Conservation (phyloP, 2,329 filamentous ascomycete species). For the Cladorrhinum sp. region DNA sequence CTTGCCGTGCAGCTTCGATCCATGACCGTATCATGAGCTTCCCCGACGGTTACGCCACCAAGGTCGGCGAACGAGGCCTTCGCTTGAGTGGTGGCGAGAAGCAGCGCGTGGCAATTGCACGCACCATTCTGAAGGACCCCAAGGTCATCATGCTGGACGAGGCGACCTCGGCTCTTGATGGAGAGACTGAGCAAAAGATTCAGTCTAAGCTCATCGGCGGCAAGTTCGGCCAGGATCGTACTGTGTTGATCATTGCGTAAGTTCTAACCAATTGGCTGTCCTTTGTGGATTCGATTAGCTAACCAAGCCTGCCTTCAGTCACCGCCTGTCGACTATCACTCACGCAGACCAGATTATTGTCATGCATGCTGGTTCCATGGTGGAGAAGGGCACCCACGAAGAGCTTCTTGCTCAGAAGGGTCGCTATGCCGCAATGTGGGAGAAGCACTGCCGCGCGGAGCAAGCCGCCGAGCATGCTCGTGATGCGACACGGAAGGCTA, state of each 20-base stretch:
- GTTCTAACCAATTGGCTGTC: slow-evolving; percentile 31
- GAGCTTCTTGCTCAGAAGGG: slow-evolving; percentile 69
- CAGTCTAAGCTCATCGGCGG: slow-evolving; percentile 65
- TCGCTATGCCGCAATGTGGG: slow-evolving; percentile 82
- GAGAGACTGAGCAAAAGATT: slow-evolving; percentile 57
- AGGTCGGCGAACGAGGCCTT: slow-evolving; percentile 52
- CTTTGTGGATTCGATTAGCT: slow-evolving; percentile 16
- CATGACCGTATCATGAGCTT: slow-evolving; percentile 54
- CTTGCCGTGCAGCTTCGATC: slow-evolving; percentile 52
- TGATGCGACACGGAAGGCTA: slow-evolving; percentile 40
- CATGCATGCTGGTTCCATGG: slow-evolving; percentile 70
- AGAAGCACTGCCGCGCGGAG: slow-evolving; percentile 79
- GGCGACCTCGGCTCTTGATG: slow-evolving; percentile 67
- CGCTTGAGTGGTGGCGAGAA: slow-evolving; percentile 59
- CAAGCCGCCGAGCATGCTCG: slow-evolving; percentile 61
- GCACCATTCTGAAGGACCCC: slow-evolving; percentile 66
- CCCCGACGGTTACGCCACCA: slow-evolving; percentile 51
- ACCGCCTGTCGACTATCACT: slow-evolving; percentile 81
- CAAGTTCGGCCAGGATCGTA: slow-evolving; percentile 74
- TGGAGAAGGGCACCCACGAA: slow-evolving; percentile 75
- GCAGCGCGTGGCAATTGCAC: slow-evolving; percentile 58
- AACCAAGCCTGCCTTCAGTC: slow-evolving; percentile 43
- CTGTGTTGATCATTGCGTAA: slow-evolving; percentile 91
- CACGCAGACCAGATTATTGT: slow-evolving; percentile 84
- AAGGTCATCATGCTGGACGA: slow-evolving; percentile 70